phyloP scores from a whole-genome alignment of 2,329 filamentous ascomycete genomes.

The Xylariaceae sp. region DNA sequence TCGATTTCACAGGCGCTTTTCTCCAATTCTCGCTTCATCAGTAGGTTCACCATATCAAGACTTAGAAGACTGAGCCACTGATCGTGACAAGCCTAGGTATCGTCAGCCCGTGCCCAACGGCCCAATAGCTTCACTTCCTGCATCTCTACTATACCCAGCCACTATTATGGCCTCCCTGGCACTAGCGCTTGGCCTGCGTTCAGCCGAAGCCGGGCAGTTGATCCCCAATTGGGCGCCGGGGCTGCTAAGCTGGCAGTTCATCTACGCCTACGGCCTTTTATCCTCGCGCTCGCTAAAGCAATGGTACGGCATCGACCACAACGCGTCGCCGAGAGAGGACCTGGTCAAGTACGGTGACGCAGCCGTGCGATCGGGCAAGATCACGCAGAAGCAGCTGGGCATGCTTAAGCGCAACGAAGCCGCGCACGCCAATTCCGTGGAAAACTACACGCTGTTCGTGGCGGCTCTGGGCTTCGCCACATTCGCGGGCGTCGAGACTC shows the following conservation, averaged over 20 bases:
- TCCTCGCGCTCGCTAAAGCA: conserved; percentile 42
- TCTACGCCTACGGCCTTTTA: conserved; percentile 42
- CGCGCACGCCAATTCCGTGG: conserved; percentile 46
- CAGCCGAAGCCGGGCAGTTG: conserved; percentile 15
- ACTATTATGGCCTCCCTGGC: conserved; percentile 21
- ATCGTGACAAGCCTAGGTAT: too few species aligned
- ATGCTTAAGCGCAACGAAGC: conserved; percentile 42
- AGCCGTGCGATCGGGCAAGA: conserved; percentile 41
- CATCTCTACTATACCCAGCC: background rate
- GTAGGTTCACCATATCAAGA: too few species aligned
- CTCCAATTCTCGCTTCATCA: too few species aligned
- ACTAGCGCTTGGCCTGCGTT: conserved; percentile 28
- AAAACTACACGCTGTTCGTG: conserved; percentile 39
- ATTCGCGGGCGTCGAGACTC: conserved; percentile 36
- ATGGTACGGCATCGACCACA: conserved; percentile 43
- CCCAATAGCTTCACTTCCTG: too few species aligned
- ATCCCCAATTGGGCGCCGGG: conserved; percentile 26
- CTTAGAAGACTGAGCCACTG: too few species aligned
- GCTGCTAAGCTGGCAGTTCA: conserved; percentile 39
- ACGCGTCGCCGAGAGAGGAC: conserved; percentile 44
- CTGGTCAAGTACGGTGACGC: conserved; percentile 42
- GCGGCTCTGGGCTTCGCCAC: conserved; percentile 38
- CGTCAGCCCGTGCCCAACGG: too few species aligned
- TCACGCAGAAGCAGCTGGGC: conserved; percentile 40
- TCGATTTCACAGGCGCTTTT: too few species aligned